phyloP scores from a whole-genome alignment of 164 flowering plant genomes.

The Saururus chinensis region DNA sequence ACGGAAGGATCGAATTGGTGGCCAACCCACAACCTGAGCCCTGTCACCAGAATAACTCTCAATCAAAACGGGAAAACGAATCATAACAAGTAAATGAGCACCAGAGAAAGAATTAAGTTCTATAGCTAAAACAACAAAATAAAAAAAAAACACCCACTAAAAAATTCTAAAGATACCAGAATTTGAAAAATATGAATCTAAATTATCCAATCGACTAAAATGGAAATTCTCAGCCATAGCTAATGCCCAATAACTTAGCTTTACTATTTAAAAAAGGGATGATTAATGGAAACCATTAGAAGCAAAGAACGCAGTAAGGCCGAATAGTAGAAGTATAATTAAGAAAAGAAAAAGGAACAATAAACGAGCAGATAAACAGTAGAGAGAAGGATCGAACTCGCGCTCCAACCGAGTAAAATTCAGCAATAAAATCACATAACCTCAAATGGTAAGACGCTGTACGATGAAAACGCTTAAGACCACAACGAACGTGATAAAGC shows the following conservation, averaged over 20 bases:
- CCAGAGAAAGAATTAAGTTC: no score
- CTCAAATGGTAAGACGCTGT: background rate
- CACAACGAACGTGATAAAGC: no score
- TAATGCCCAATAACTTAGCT: no score
- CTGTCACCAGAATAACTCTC: slow-evolving; percentile 21
- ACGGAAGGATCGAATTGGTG: slow-evolving; percentile 79
- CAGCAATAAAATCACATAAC: background rate
- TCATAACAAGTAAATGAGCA: no score
- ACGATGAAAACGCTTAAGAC: background rate
- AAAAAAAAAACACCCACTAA: no score
- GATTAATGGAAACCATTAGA: no score
- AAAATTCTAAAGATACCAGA: no score
- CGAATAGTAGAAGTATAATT: no score
- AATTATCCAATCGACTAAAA: background rate
- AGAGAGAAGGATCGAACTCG: background rate
- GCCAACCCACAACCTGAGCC: slow-evolving; percentile 93
- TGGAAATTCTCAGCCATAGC: background rate
- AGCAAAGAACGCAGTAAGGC: no score
- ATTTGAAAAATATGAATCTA: background rate
- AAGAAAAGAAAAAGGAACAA: background rate
- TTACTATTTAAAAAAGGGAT: no score
- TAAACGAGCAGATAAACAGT: background rate
- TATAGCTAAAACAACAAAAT: background rate
- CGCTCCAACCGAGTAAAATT: background rate
- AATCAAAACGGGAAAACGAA: background rate